Base-by-base conservation (phyloP, 352 stramenopile genomes). In the Phytophthora brassicae region DNA sequence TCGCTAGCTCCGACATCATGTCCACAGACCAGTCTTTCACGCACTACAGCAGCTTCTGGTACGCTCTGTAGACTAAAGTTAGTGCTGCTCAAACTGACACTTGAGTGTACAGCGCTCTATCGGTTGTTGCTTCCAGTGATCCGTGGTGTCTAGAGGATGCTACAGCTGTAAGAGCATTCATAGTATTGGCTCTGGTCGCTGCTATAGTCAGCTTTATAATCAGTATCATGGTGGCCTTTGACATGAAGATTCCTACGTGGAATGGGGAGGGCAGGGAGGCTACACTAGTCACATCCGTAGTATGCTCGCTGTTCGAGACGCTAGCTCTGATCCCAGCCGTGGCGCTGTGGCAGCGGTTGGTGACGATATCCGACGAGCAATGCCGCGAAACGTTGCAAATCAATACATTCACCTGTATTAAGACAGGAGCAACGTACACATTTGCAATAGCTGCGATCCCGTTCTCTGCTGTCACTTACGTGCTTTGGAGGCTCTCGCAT, bases 181-280 rank as follows among this genome's bases (percentile, higher is more conserved):
- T 64, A 0, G 70, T 89, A 9, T 19, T 90, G 14, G 75, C 79
- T 4, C 60, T 92, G 16, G 59, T 90, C 44, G 70, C 75, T 20
- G 70, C 79, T 20, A 81, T 82, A 26, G 35, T 74, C n/a, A 85
- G 79, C 48, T 84, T 90, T 53, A 43, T 75, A 19, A 56, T 86
- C 13, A 79, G 79, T 43, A 45, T 74, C 8, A 87, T 90, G 78
- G 70, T 71, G 9, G 55, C 74, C 20, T 59, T 87, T 9, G 52
- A 73, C 7, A 70, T 87, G 53, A 89, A 84, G 50, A 90, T 79
- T 4, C 84, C 82, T 13, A 89, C 82, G 20, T 92, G 84, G 84
- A 65, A 92, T 41, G 82, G 84, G 1, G 81, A 87, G 36, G 84
- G 82, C 16, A 74, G 65, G n/a, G 62, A 82, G 53, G 75, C 79